Evolutionary conservation across 129 eudicot genomes (phyloP), one percentile per base, ranked within the genome.

Genomic region (Centella asiatica): DNA sequence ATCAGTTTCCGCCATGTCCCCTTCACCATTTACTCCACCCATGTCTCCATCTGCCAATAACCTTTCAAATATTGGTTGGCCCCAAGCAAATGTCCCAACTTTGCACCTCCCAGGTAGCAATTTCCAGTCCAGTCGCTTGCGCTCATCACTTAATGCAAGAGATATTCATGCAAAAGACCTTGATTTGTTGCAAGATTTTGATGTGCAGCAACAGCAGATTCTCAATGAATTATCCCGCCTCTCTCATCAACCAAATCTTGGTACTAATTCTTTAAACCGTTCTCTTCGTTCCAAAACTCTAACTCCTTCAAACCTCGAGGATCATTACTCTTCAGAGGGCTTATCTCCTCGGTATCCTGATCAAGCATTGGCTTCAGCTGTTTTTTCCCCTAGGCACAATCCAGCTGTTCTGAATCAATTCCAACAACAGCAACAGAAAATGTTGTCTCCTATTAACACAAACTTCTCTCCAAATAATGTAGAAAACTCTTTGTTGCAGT

Each of bases 71-170:
- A 37, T 76, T 74, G 79, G 75, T 4, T 75, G 95, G 89, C 60
- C 79, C 18, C 96, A 72, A 51, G 83, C 81, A 40, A 79, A 79
- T 62, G 84, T 81, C 46, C 96, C 96, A 0, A 57, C 94, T 0
- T 66, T 84, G 73, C 94, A 79, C 66, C 75, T 88, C 15, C 89
- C 94, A 0, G 94, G 89, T 44, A 79, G 83, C 75, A 81, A 72
- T 77, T 72, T 81, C 29, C 96, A 88, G 32, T 80, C 89, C 23
- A 89, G 97, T 49, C 83, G 97, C 5, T 64, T 89, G 52, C 71
- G 97, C 59, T 82, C 97, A 34, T 89, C 97, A 8, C 52, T 89
- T 5, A 77, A 73, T 52, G 97, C 97, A 24, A 64, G 97, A 73
- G 95, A 85, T 45, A 76, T 89, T 29, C 75, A 72, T 1, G 62